Evolutionary conservation across 108 stramenopile genomes (phyloP).

Genomic region (Nannochloropsis gaditana): DNA sequence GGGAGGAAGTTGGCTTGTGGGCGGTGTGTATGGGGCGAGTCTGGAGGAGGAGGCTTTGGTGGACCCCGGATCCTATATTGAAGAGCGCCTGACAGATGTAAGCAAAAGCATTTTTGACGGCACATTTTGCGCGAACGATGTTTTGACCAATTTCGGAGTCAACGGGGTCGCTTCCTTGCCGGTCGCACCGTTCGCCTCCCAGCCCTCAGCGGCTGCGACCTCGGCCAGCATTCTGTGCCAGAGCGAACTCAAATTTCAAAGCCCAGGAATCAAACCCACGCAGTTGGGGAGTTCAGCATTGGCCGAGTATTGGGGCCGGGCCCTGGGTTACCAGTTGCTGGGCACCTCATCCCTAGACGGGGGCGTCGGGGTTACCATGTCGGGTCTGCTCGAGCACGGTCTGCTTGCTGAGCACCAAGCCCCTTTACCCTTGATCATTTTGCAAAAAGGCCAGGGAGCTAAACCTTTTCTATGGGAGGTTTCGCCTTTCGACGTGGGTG

Average conservation of each 20-base stretch:
- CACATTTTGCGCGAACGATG: not conserved
- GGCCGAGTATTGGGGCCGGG: not conserved
- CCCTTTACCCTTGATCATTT: not conserved
- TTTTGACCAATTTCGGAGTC: slow-evolving; percentile 9
- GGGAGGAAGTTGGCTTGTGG: slow-evolving; percentile 11
- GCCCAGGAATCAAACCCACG: not conserved
- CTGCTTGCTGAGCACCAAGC: not conserved
- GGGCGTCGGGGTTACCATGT: not conserved
- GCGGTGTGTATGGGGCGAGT: slow-evolving; percentile 10
- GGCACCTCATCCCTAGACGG: not conserved
- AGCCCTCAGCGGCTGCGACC: not conserved
- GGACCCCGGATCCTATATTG: not conserved
- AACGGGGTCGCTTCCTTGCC: not conserved
- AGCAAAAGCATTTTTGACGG: slow-evolving; percentile 2
- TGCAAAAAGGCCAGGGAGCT: not conserved
- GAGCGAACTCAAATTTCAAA: slow-evolving; percentile 20
- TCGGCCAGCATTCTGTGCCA: not conserved
- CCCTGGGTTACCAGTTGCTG: not conserved
- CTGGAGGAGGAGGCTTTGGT: not conserved
- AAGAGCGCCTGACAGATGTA: not conserved
- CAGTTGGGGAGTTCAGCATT: not conserved
- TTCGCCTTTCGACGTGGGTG: slow-evolving; percentile 9
- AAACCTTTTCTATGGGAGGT: not conserved
- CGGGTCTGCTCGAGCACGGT: not conserved
- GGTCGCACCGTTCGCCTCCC: not conserved